A percentile compares a stretch with the other conserved stretches of the same genome.
Evolutionary conservation across 1,284 basidiomycete genomes (phyloP).

Genomic region (Ganoderma leucocontextum): DNA sequence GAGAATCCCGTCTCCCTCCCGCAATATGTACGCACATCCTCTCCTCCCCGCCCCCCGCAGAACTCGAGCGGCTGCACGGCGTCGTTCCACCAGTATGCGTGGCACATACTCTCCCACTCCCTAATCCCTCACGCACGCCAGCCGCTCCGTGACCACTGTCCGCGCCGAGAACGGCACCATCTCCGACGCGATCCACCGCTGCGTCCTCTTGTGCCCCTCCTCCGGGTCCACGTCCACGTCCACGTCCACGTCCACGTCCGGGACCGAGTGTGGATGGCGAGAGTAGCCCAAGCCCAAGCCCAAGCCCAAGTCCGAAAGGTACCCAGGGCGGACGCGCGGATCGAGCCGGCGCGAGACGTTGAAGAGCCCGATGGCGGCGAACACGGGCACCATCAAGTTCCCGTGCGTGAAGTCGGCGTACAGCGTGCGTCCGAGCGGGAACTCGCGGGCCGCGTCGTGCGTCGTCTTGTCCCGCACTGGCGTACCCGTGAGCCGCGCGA

Average conservation of each 20-base stretch:
- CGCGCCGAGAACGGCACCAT: slow-evolving; percentile 72
- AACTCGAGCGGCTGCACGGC: slow-evolving; percentile 68
- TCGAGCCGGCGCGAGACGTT: slow-evolving; percentile 49
- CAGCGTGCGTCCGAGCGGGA: slow-evolving; percentile 72
- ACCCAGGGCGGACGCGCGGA: slow-evolving; percentile 37
- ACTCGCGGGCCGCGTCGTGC: slow-evolving; percentile 82
- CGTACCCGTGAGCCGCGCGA: slow-evolving; percentile 73
- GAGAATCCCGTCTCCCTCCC: not conserved
- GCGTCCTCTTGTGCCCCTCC: slow-evolving; percentile 39
- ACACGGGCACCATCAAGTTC: slow-evolving; percentile 81
- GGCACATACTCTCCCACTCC: slow-evolving; percentile 36
- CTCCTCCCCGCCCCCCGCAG: slow-evolving; percentile 58
- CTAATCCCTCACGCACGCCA: slow-evolving; percentile 51
- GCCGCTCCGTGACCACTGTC: slow-evolving; percentile 70
- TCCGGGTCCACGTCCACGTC: slow-evolving; percentile 38
- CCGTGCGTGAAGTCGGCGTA: slow-evolving; percentile 87
- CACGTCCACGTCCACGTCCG: too few species aligned
- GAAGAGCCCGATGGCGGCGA: slow-evolving; percentile 76
- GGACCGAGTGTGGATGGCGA: too few species aligned
- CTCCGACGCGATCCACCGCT: slow-evolving; percentile 61
- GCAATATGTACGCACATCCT: slow-evolving; percentile 57
- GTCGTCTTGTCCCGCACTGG: slow-evolving; percentile 75
- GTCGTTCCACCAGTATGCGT: slow-evolving; percentile 66
- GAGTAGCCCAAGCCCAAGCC: not conserved
- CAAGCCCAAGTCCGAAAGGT: slow-evolving; percentile 7